phyloP scores from a whole-genome alignment of 2,329 filamentous ascomycete species.

The Cercospora sp. region DNA sequence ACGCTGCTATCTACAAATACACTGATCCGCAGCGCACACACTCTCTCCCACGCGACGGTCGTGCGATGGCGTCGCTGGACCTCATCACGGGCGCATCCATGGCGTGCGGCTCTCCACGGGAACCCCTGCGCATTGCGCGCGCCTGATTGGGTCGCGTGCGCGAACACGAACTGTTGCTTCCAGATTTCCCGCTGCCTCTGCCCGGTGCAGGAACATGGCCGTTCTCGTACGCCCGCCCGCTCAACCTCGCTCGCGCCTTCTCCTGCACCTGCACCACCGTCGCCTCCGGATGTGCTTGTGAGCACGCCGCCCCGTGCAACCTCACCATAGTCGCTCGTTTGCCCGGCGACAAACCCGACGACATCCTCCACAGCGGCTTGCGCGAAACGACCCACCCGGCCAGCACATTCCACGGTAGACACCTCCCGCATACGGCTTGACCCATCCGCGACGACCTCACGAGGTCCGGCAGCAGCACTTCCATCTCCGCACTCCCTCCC shows the following conservation, averaged over 20 bases:
- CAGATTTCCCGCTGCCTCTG: background rate
- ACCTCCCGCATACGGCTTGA: background rate
- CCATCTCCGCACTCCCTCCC: background rate
- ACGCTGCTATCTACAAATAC: background rate
- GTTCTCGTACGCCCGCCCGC: background rate
- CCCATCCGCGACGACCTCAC: constrained; percentile 1
- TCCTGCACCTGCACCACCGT: background rate
- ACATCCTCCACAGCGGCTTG: background rate
- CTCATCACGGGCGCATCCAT: background rate
- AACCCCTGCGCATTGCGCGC: background rate
- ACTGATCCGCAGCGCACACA: background rate
- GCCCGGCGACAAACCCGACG: background rate
- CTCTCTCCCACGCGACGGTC: background rate
- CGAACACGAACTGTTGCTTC: background rate
- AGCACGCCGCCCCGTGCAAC: background rate
- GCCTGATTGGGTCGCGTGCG: background rate
- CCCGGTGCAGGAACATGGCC: background rate
- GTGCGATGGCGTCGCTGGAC: background rate
- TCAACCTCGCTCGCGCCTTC: background rate
- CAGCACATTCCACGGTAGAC: constrained; percentile 3
- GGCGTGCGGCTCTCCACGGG: background rate
- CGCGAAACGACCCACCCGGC: background rate
- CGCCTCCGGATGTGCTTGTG: background rate
- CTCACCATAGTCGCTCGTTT: constrained; percentile 12
- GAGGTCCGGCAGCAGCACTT: background rate